Conservation (phyloP, 257 asterid species). For the Petunia axillaris region DNA sequence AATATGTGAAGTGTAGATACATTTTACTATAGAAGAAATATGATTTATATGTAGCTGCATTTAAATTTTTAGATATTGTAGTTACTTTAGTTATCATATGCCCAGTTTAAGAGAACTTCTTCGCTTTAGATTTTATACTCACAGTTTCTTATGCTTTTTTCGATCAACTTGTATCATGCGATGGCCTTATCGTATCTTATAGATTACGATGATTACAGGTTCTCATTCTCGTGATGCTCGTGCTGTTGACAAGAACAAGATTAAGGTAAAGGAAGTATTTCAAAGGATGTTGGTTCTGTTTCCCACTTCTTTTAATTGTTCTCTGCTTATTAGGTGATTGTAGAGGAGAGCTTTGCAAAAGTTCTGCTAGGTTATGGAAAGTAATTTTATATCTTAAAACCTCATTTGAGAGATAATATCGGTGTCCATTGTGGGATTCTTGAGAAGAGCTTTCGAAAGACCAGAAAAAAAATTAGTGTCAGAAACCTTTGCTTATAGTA, state of each 20-base stretch:
- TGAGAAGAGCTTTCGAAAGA: background rate
- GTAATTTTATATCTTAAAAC: background rate
- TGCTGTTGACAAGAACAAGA: conserved; percentile 42
- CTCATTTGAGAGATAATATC: background rate
- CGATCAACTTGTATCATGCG: background rate
- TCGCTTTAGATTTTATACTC: conserved; percentile 2
- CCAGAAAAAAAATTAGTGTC: background rate
- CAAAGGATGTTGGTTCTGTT: conserved; percentile 12
- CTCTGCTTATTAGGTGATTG: conserved; percentile 1
- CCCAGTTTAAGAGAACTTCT: background rate
- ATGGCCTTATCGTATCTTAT: conserved; percentile 33
- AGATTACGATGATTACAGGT: conserved; percentile 59
- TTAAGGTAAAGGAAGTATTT: conserved; percentile 64
- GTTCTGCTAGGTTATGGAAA: background rate
- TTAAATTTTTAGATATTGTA: background rate
- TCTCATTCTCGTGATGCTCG: conserved; percentile 45
- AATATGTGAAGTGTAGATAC: background rate
- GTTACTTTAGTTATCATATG: background rate
- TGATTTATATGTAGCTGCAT: background rate
- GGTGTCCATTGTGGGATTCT: background rate
- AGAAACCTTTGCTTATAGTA: background rate
- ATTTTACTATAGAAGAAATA: background rate
- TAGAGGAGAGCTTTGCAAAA: background rate
- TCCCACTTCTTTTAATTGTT: conserved; percentile 12
- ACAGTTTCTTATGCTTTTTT: background rate